Percentiles rank a stretch among this genome's conserved stretches.
phyloP scores from a whole-genome alignment of 192 early-diverging fungal species.

The Coemansia sp. region DNA sequence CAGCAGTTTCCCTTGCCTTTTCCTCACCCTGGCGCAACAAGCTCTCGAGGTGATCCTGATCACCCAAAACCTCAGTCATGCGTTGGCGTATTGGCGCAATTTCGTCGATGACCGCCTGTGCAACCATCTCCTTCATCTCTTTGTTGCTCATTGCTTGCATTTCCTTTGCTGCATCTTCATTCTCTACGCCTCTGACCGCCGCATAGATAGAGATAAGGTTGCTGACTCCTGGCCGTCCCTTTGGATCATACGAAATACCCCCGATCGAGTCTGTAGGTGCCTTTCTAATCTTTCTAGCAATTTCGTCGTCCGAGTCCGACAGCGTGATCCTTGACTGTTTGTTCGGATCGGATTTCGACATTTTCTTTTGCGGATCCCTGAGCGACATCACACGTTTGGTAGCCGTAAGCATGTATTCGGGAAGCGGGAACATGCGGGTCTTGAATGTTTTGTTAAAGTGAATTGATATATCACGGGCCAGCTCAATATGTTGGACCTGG shows the following conservation, averaged over 20 bases:
- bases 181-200: constrained; percentile 37
- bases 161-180: constrained; percentile 48
- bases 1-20: constrained; percentile 61
- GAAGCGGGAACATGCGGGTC: constrained; percentile 63
- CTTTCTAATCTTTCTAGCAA: constrained; percentile 65
- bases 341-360: constrained; percentile 83
- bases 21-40: constrained; percentile 66
- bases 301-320: constrained; percentile 63
- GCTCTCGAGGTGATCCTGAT: constrained; percentile 60
- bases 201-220: constrained; percentile 82
- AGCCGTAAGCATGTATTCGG: constrained; percentile 57
- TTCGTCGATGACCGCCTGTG: constrained; percentile 59
- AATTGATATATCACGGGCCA: constrained; percentile 73
- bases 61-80: constrained; percentile 55
- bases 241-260: constrained; percentile 71
- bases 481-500: constrained; percentile 87
- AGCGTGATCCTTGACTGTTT: constrained; percentile 75
- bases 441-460: constrained; percentile 75
- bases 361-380: constrained; percentile 70
- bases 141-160: constrained; percentile 53
- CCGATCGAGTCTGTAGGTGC: constrained; percentile 67
- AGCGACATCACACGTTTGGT: constrained; percentile 86
- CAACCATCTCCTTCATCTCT: constrained; percentile 72
- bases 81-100: constrained; percentile 69
- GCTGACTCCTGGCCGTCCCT: constrained; percentile 71